Conservation (phyloP, 139 green algal genomes). For the Microglena sp. region DNA sequence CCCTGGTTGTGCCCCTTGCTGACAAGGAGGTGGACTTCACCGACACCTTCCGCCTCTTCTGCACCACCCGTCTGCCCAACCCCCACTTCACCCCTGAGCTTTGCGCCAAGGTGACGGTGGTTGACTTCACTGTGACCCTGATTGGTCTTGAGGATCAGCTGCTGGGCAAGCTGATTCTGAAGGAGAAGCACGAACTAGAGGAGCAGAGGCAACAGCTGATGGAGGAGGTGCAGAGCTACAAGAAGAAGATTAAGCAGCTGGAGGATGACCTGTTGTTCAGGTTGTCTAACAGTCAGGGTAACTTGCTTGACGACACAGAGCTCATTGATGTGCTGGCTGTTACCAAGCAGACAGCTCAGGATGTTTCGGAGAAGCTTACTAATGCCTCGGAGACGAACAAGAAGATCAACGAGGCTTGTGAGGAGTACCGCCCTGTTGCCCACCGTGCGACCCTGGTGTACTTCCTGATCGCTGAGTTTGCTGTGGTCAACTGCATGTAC, state of each 20-base stretch:
- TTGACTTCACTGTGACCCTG: slow-evolving; percentile 94
- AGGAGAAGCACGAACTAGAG: slow-evolving; percentile 93
- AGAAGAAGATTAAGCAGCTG: slow-evolving; percentile 89
- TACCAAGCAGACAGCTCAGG: slow-evolving; percentile 84
- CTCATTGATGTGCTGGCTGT: slow-evolving; percentile 87
- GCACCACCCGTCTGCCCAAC: slow-evolving; percentile 84
- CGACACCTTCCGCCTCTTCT: slow-evolving; percentile 80
- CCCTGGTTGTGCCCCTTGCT: slow-evolving; percentile 51
- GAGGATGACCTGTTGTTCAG: slow-evolving; percentile 89
- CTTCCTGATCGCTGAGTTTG: slow-evolving; percentile 91
- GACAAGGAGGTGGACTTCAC: slow-evolving; percentile 91
- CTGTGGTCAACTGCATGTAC: slow-evolving; percentile 93
- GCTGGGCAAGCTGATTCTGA: slow-evolving; percentile 85
- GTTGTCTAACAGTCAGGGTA: slow-evolving; percentile 67
- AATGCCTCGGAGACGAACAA: slow-evolving; percentile 84
- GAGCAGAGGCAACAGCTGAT: slow-evolving; percentile 79
- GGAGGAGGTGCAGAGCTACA: slow-evolving; percentile 86
- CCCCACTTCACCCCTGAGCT: slow-evolving; percentile 90
- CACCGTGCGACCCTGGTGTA: slow-evolving; percentile 85
- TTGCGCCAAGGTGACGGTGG: slow-evolving; percentile 74
- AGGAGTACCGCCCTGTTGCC: slow-evolving; percentile 89
- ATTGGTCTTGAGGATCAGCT: slow-evolving; percentile 91
- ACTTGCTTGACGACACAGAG: slow-evolving; percentile 93
- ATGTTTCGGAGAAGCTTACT: slow-evolving; percentile 80
- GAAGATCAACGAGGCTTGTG: slow-evolving; percentile 88